phyloP scores from a whole-genome alignment of 768 basidiomycete genomes.

The Suillus plorans region DNA sequence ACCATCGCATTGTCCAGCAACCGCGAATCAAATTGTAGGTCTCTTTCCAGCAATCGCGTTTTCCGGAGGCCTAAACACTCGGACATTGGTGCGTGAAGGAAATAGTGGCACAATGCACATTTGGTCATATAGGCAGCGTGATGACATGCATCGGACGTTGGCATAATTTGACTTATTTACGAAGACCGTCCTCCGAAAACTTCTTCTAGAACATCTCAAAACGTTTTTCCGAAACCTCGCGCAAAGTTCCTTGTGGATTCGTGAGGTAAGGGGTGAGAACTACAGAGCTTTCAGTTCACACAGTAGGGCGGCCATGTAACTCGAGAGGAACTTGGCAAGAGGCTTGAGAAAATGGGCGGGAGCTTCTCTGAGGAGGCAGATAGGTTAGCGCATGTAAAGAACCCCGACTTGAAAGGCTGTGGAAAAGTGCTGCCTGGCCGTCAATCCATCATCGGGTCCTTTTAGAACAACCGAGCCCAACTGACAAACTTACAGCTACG shows the following conservation, averaged over 20 bases:
- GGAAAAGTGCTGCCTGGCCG: background rate
- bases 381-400: background rate
- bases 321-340: background rate
- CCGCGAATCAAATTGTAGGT: constrained; percentile 4
- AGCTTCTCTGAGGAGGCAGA: background rate
- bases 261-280: background rate
- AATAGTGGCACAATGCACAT: background rate
- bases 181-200: background rate
- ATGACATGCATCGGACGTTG: background rate
- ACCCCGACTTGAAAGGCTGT: background rate
- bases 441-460: background rate
- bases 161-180: background rate
- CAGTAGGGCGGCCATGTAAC: background rate
- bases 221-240: background rate
- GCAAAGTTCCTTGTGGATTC: background rate
- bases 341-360: background rate
- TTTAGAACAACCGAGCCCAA: background rate
- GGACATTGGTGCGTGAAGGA: background rate
- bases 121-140: background rate
- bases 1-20: constrained; percentile 9
- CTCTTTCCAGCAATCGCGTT: constrained; percentile 7
- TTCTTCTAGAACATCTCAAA: no score
- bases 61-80: constrained; percentile 22
- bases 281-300: background rate
- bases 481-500: background rate